Conservation (phyloP, 129 eudicot species). For the Cynara cardunculus region DNA sequence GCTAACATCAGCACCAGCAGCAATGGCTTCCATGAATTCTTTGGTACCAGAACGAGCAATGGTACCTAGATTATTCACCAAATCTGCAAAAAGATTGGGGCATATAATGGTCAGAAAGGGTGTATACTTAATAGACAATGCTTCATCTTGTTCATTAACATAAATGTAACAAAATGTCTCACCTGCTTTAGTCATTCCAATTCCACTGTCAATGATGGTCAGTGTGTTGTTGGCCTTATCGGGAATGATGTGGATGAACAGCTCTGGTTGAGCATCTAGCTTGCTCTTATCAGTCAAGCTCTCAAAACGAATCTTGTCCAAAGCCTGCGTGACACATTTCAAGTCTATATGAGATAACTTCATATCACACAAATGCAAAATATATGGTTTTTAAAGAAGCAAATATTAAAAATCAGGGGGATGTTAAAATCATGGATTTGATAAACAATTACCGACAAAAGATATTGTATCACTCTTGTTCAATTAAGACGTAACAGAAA, state of each 20-base stretch:
- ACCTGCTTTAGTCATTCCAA: slow-evolving; percentile 65
- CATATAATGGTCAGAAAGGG: not conserved
- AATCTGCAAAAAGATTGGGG: slow-evolving; percentile 24
- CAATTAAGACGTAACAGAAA: not conserved
- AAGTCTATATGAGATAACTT: not conserved
- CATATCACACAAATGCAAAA: not conserved
- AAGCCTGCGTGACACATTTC: slow-evolving; percentile 27
- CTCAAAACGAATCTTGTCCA: slow-evolving; percentile 81
- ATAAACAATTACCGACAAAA: not conserved
- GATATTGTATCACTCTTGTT: not conserved
- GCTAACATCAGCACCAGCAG: slow-evolving; percentile 58
- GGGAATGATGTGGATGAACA: slow-evolving; percentile 39
- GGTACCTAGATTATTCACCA: slow-evolving; percentile 75
- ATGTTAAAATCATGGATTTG: not conserved
- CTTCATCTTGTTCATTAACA: not conserved
- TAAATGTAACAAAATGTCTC: not conserved
- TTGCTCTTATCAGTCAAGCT: slow-evolving; percentile 53
- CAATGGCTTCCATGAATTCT: slow-evolving; percentile 76
- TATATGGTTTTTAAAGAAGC: not conserved
- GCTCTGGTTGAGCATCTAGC: slow-evolving; percentile 45
- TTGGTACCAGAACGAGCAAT: slow-evolving; percentile 79
- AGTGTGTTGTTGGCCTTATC: slow-evolving; percentile 34
- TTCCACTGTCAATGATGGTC: slow-evolving; percentile 36
- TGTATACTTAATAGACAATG: not conserved
- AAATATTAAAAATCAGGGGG: not conserved